Evolutionary conservation across 306 rosid species (phyloP), one percentile per base, ranked within the genome.

Genomic region (Crotalaria pallida): DNA sequence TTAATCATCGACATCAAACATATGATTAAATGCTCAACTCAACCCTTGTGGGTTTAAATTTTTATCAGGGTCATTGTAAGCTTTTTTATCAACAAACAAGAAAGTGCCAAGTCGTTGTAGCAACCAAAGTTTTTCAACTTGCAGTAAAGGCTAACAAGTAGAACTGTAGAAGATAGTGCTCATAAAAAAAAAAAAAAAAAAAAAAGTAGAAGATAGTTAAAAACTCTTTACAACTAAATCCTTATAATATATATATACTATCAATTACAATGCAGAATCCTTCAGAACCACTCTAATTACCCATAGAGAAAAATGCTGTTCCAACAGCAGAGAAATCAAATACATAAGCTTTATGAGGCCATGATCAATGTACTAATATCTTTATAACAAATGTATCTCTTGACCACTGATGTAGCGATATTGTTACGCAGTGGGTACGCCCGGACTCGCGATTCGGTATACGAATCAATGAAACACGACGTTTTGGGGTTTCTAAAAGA

Each of bases 1-100:
- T 50, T 34, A 75, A 82, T 65, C 52, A 53, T 31, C 11, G 18
- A 47, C 60, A 49, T 23, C 55, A 72, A 69, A 58, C 40, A 19
- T 58, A n/a, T 16, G 59, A 78, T 65, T 26, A 41, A 65, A 40
- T 5, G n/a, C 26, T 71, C 10, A 69, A 57, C 59, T 66, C 45
- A 24, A 36, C 24, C 41, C 12, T 70, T 36, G 4, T 17, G 10
- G 3, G 12, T 18, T 51, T 48, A 36, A 24, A 61, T 3, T 16
- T 21, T 55, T 21, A 45, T 6, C 19, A 48, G 21, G 13, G 40
- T n/a, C 75, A 51, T 13, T 51, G 7, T 19, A 22, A 17, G 22
- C 15, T 50, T 12, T 41, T 8, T 56, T 17, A 33, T 29, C 67
- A 56, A 15, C 21, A 67, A 55, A 66, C 48, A 34, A 64, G 43